Evolutionary conservation across 768 basidiomycete genomes (phyloP).

Genomic region (Pleurotus ostreatus): DNA sequence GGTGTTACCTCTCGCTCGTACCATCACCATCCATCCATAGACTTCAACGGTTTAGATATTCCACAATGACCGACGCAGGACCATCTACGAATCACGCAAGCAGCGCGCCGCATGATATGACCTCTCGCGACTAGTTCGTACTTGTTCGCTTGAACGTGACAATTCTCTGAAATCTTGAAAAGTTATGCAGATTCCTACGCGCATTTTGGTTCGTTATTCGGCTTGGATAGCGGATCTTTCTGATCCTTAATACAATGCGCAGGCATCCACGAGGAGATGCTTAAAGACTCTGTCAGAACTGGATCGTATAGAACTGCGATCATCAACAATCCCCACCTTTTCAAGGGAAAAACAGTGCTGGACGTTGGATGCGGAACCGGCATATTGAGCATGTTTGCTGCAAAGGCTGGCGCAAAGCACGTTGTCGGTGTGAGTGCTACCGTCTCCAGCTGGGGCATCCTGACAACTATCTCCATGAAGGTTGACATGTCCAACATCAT

Average conservation of each 20-base stretch:
- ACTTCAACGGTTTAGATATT: conserved; percentile 1
- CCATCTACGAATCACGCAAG: conserved; percentile 22
- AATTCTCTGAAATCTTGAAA: conserved; percentile 25
- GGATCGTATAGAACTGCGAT: conserved; percentile 94
- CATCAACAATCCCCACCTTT: conserved; percentile 89
- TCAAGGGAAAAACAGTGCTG: conserved; percentile 94
- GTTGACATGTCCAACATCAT: conserved; percentile 99
- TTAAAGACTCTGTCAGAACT: conserved; percentile 95
- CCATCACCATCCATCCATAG: conserved; percentile 15
- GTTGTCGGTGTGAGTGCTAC: conserved; percentile 77
- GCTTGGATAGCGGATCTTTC: neutral
- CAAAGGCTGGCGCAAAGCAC: conserved; percentile 90
- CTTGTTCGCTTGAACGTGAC: conserved; percentile 18
- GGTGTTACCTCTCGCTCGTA: conserved; percentile 5
- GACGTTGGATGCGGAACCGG: conserved; percentile 99
- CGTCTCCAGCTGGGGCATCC: neutral
- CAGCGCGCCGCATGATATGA: conserved; percentile 50
- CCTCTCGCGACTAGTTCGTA: conserved; percentile 80
- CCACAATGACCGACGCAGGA: conserved; percentile 23
- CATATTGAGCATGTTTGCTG: conserved; percentile 97
- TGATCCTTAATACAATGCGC: conserved; percentile 7
- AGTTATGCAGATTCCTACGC: conserved; percentile 97
- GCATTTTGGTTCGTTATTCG: conserved; percentile 68
- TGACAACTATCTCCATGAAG: conserved; percentile 30
- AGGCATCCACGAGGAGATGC: conserved; percentile 99